Conservation (phyloP, 2,329 filamentous ascomycete genomes). For the Fusarium nurragi region DNA sequence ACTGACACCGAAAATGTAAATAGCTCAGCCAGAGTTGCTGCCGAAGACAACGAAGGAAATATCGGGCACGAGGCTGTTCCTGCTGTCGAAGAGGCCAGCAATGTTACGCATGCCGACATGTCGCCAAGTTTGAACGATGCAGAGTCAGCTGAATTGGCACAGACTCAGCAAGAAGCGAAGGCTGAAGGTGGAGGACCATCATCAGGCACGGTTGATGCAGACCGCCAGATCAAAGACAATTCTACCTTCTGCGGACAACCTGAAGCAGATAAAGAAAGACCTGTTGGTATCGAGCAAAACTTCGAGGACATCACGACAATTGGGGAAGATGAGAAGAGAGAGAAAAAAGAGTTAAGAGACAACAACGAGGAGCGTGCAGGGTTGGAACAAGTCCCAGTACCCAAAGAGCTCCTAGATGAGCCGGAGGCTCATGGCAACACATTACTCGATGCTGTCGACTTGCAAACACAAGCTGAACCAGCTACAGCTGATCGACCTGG, state of each 20-base stretch:
- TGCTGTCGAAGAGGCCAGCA: neutral
- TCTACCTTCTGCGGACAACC: neutral
- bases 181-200: neutral
- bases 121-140: neutral
- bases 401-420: neutral
- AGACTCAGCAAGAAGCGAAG: neutral
- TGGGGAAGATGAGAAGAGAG: constrained; percentile 33
- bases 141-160: neutral
- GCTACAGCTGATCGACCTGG: neutral
- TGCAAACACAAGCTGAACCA: neutral
- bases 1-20: neutral
- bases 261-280: neutral
- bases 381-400: neutral
- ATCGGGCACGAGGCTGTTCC: neutral
- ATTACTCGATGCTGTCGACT: neutral
- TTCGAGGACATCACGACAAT: neutral
- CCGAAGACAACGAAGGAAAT: neutral
- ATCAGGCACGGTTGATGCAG: neutral
- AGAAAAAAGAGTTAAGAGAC: constrained; percentile 11
- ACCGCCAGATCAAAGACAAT: neutral
- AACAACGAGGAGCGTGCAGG: neutral
- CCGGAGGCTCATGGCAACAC: neutral
- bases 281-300: neutral
- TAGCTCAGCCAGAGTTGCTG: neutral
- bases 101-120: neutral